Evolutionary conservation across 2,329 filamentous ascomycete genomes (phyloP), one percentile per base, ranked within the genome.

Genomic region (Fusarium robinianum): DNA sequence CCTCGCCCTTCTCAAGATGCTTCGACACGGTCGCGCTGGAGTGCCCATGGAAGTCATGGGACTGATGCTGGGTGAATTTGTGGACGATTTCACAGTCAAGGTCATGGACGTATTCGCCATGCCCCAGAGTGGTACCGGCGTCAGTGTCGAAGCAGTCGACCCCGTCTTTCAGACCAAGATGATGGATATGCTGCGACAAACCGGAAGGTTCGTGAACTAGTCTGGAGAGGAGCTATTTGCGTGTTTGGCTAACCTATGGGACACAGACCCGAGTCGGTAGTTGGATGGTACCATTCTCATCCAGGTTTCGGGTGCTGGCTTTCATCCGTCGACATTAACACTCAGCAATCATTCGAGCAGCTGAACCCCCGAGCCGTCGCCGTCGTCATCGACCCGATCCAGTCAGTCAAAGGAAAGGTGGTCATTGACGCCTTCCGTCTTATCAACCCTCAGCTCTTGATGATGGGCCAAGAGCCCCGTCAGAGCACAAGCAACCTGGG

Each of bases 1-100:
- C 34, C 83, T 99, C 50, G 94, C 94, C 38, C 80, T 99, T 39
- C 79, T 99, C 62, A 99, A 99, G 81, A 99, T 99, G 94, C 80
- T 99, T 71, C 86, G 94, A 68, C 94, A 99, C 72, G 94, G 94
- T 55, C 87, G 94, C 58, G 94, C 94, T 26, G 94, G 94, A 76
- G 94, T 99, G 57, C 94, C 94, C 14, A 99, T 99, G 94, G 94
- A 99, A 78, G 94, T 99, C 69, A 99, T 99, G 94, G 94, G 94
- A 52, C 77, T 99, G 68, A 99, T 99, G 94, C 74, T 97, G 63
- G 94, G 94, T 69, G 94, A 97, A 70, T 97, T 99, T 62, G 92
- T 99, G 48, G 94, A 99, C 66, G 94, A 97, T 74, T 99, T 96
- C 73, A 99, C 94, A 47, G 94, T 99, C 52, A 87, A 92, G 58